These are phyloP conservation scores for Penicillium tannophilum DNA, from an alignment of 495 filamentous ascomycete species.

Conservation along the genomic window DNA sequence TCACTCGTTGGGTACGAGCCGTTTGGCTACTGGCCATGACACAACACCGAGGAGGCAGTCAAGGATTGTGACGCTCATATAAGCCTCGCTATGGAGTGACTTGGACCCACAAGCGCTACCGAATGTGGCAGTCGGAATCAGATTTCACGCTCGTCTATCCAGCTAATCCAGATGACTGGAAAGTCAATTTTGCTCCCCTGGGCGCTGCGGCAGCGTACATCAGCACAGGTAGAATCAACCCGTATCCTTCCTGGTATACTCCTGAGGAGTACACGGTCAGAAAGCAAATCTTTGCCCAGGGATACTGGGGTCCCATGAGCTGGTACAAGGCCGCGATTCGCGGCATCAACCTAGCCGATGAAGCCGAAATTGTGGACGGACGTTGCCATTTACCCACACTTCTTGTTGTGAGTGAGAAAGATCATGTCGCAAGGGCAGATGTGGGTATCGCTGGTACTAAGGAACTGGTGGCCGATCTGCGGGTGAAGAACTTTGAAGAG, in stretches of 20 bases:
- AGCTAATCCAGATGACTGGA: conserved; percentile 2
- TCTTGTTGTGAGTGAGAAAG: not conserved
- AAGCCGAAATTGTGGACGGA: not conserved
- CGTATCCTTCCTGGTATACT: not conserved
- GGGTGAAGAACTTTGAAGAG: not conserved
- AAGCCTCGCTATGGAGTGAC: not conserved
- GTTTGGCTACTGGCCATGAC: not conserved
- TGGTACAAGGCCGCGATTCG: conserved; percentile 1
- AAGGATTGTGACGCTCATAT: conserved; percentile 3
- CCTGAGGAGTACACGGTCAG: not conserved
- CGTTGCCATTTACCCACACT: not conserved
- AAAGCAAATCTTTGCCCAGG: not conserved
- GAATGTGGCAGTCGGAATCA: not conserved
- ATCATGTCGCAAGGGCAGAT: not conserved
- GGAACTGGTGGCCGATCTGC: not conserved
- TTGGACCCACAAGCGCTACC: not conserved
- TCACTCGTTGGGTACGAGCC: not conserved
- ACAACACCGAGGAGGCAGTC: not conserved
- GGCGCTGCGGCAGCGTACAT: not conserved
- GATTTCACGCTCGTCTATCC: not conserved
- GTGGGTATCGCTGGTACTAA: not conserved
- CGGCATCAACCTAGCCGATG: not conserved
- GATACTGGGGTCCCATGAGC: not conserved
- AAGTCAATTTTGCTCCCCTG: not conserved
- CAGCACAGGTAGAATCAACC: not conserved